phyloP scores from a whole-genome alignment of 164 flowering plant genomes.

The Annona squamosa region DNA sequence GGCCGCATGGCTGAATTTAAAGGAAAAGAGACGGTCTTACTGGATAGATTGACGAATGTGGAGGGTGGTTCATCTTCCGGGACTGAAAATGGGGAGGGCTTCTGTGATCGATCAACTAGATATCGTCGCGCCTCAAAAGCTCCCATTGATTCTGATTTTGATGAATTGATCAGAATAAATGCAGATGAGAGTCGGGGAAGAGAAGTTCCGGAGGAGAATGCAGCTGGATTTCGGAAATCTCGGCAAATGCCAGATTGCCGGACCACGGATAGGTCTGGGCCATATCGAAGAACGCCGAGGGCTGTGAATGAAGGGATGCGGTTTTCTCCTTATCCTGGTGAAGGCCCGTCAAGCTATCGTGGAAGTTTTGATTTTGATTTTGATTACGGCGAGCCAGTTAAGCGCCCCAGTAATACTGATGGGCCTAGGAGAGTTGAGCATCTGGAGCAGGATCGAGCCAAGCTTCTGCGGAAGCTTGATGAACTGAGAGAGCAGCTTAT shows the following conservation, averaged over 20 bases:
- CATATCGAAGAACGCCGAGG: conserved; percentile 16
- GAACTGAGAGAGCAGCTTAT: conserved; percentile 63
- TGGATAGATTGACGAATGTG: conserved; percentile 14
- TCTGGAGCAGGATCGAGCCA: conserved; percentile 58
- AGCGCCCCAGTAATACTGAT: conserved; percentile 12
- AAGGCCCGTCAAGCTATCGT: conserved; percentile 35
- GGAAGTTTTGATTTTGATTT: conserved; percentile 15
- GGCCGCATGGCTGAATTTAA: conserved; percentile 14
- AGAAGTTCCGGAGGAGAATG: not conserved
- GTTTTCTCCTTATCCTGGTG: conserved; percentile 28
- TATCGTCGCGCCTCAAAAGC: conserved; percentile 8
- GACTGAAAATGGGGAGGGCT: conserved; percentile 11
- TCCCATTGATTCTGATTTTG: conserved; percentile 4
- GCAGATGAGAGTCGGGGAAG: not conserved
- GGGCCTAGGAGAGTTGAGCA: conserved; percentile 24
- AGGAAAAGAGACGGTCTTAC: conserved; percentile 13
- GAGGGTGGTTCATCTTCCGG: conserved; percentile 17
- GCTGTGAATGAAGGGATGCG: conserved; percentile 19
- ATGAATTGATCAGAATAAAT: conserved; percentile 4
- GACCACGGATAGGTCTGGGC: conserved; percentile 2
- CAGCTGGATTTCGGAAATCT: conserved; percentile 6
- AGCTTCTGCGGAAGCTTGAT: conserved; percentile 63
- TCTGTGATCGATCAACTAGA: conserved; percentile 6
- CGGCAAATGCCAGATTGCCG: conserved; percentile 2
- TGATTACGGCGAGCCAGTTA: conserved; percentile 20